These are phyloP conservation scores for Apiotrichum mycotoxinovorans DNA, from an alignment of 1,284 basidiomycete species.

Conservation along the genomic window DNA sequence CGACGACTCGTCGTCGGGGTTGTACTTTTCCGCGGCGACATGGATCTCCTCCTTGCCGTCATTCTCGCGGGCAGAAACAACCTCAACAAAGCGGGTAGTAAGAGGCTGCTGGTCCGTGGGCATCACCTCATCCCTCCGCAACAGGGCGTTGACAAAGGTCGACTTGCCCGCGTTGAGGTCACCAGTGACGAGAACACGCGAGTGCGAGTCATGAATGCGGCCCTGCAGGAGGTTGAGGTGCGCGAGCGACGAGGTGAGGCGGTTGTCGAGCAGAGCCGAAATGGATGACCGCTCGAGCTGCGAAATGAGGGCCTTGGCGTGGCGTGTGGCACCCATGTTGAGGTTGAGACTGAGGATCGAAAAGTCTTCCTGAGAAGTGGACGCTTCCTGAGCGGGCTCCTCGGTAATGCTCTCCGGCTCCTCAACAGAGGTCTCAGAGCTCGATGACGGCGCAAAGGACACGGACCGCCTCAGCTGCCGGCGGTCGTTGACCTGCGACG, in stretches of 20 bases:
- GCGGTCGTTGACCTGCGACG: constrained; percentile 51
- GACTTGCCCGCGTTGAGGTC: constrained; percentile 99
- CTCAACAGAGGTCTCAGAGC: not conserved
- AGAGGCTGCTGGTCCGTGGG: constrained; percentile 98
- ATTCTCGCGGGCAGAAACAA: constrained; percentile 86
- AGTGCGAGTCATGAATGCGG: constrained; percentile 86
- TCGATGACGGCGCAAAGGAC: constrained; percentile 15
- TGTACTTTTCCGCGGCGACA: constrained; percentile 59
- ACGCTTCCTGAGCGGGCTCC: constrained; percentile 45
- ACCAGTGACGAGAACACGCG: constrained; percentile 97
- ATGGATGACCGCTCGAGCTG: constrained; percentile 91
- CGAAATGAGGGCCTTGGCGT: constrained; percentile 76
- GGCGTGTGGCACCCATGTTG: constrained; percentile 74
- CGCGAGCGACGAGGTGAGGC: constrained; percentile 69
- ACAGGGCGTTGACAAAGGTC: constrained; percentile 92
- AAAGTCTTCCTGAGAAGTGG: constrained; percentile 58
- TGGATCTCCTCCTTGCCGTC: constrained; percentile 51
- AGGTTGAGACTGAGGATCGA: constrained; percentile 87
- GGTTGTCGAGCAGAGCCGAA: constrained; percentile 83
- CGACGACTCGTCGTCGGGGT: constrained; percentile 67
- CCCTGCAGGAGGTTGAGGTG: constrained; percentile 82
- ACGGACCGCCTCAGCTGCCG: constrained; percentile 53
- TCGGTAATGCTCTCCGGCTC: constrained; percentile 51
- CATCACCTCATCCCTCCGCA: constrained; percentile 78
- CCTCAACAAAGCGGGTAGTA: constrained; percentile 96